These are phyloP conservation scores for Petunia axillaris DNA, from an alignment of 257 asterid species.

Conservation along the genomic window DNA sequence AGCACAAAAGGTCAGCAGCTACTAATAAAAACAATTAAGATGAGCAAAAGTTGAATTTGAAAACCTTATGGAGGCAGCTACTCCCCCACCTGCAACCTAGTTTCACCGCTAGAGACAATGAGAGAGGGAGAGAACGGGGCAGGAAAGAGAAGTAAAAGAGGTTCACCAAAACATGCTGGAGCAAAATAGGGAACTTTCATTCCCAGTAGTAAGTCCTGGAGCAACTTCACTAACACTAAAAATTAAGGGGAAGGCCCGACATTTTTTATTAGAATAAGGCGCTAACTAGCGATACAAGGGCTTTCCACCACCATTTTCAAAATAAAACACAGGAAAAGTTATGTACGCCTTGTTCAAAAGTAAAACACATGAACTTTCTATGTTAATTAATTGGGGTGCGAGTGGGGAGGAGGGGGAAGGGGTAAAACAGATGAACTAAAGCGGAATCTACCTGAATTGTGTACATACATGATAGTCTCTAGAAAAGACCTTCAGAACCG, in stretches of 20 bases:
- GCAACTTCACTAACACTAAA: slow-evolving; percentile 12
- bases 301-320: background rate
- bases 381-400: no score
- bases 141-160: background rate
- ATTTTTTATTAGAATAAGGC: background rate
- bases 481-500: slow-evolving; percentile 54
- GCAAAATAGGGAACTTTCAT: background rate
- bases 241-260: background rate
- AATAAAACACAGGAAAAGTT: no score
- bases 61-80: background rate
- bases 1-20: background rate
- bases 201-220: background rate
- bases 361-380: background rate
- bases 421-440: background rate
- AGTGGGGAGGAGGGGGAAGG: background rate
- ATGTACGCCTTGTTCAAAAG: no score
- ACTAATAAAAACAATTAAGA: background rate
- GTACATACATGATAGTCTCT: background rate
- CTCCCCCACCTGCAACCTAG: background rate
- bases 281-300: background rate
- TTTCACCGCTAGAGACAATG: background rate
- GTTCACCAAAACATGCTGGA: background rate
- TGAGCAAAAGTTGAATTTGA: background rate
- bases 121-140: background rate
- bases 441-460: slow-evolving; percentile 14